Evolutionary conservation across 1,284 basidiomycete species (phyloP), one percentile per base, ranked within the genome.

Genomic region (Trametes hirsuta): DNA sequence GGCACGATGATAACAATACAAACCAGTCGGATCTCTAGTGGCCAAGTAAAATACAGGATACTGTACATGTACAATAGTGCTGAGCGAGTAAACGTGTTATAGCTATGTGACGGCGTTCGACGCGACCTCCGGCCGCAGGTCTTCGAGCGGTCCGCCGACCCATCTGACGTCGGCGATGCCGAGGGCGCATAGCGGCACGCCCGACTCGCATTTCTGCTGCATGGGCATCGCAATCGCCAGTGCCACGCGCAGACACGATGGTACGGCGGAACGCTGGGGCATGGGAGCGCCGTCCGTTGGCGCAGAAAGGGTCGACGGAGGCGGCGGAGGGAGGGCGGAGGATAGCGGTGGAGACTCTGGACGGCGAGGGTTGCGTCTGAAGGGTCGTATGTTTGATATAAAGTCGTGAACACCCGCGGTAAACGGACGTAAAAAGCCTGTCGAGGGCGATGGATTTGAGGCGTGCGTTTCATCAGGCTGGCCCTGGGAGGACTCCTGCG

Each of bases 171-270:
- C 50, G 4, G 58, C 45, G 8, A 64, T 46, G 6, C 62, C 65
- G 1, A 66, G 46, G 1, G 55, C 62, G 34, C 50, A 62, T 4
- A 51, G 35, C 9, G 65, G 59, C 8, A 64, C 53, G 12, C 53
- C 47, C 4, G 34, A 21, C 9, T 21, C 10, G 30, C 36, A 36
- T 4, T 30, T 18, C 8, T 42, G 47, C 45, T 60, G 63, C 6
- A 48, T 22, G 11, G 71, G 71, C 68, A 72, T 64, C 14, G 65
- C 54, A 12, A 72, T 64, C 1, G 67, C 63, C 12, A 71, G 54
- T 10, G 64, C 62, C 10, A 72, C 55, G 15, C 66, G 58, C 1
- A 68, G 25, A 15, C 40, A 22, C 3, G 55, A 12, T 22, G 51
- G 42, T 36, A 51, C 51, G 37, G 36, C 48, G 30, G 47, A 15